Evolutionary conservation across 371 early-diverging fungal genomes (phyloP).

Genomic region (Nematocida sp.): DNA sequence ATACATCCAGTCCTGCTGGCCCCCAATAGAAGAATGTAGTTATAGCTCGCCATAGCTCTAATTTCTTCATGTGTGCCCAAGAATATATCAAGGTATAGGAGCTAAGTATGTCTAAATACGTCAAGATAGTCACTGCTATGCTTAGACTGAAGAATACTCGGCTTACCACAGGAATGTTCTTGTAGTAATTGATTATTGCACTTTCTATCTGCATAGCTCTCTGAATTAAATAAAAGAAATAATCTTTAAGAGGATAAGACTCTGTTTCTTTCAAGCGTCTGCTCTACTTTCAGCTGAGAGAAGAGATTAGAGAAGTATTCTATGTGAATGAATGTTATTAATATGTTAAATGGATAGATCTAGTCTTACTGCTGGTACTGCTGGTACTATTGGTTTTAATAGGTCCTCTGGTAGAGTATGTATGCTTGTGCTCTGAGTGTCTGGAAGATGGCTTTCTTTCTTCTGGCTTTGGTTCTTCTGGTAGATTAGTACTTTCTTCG

Average conservation of each 20-base stretch:
- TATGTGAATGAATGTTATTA: neutral
- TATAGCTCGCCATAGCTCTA: conserved; percentile 60
- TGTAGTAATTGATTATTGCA: conserved; percentile 32
- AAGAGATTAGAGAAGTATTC: neutral
- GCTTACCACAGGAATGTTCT: conserved; percentile 52
- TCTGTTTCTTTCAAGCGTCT: neutral
- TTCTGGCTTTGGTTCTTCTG: neutral
- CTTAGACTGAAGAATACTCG: conserved; percentile 44
- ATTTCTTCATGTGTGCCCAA: conserved; percentile 51
- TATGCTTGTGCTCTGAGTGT: too few species aligned
- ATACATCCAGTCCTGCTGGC: conserved; percentile 53
- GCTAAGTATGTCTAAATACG: conserved; percentile 54
- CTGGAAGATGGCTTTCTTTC: neutral
- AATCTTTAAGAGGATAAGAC: neutral
- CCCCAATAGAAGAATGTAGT: conserved; percentile 64
- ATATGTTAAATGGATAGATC: neutral
- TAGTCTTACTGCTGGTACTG: neutral
- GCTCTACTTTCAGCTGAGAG: neutral
- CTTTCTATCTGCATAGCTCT: conserved; percentile 30
- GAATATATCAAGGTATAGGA: conserved; percentile 56
- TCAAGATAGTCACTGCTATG: conserved; percentile 36
- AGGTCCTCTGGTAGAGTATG: neutral
- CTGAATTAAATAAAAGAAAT: conserved; percentile 19
- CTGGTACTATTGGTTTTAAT: neutral
- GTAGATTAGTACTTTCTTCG: neutral